Percentiles rank a stretch among this genome's conserved stretches.
These are phyloP conservation scores for Radiomyces spectabilis DNA, from an alignment of 192 early-diverging fungal genomes.

Conservation along the genomic window DNA sequence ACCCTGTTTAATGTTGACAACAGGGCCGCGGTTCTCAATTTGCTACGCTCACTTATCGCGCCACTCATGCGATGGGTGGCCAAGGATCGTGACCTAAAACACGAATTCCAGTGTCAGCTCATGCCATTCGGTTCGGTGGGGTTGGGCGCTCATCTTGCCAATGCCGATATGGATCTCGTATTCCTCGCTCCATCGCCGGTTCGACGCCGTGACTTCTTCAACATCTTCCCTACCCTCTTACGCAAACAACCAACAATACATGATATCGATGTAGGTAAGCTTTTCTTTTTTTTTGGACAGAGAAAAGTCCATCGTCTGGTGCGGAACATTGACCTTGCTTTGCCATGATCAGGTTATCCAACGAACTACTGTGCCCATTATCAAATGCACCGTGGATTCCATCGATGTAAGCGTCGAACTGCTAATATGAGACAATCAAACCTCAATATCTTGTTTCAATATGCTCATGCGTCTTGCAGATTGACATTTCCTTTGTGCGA, in stretches of 20 bases:
- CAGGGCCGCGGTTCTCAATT: not conserved
- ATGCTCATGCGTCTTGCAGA: not conserved
- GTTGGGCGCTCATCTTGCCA: constrained; percentile 3
- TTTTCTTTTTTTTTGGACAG: not conserved
- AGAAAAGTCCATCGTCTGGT: not conserved
- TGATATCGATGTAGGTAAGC: not conserved
- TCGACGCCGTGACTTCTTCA: not conserved
- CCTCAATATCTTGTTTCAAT: not conserved
- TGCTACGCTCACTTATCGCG: not conserved
- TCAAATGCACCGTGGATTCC: constrained; percentile 16
- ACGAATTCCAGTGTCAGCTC: constrained; percentile 1
- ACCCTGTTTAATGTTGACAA: not conserved
- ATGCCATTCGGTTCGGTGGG: constrained; percentile 21
- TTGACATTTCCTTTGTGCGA: constrained; percentile 27
- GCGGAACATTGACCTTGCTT: constrained; percentile 2
- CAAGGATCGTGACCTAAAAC: not conserved
- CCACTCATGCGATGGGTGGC: not conserved
- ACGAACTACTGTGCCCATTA: constrained; percentile 19
- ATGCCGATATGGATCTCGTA: constrained; percentile 19
- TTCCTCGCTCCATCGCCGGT: not conserved
- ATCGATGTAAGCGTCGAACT: constrained; percentile 4
- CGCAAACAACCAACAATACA: not conserved
- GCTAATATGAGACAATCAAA: not conserved
- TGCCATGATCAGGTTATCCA: constrained; percentile 7
- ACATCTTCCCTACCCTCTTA: not conserved